Conservation (phyloP, 2,329 filamentous ascomycete genomes). For the Rutstroemia sp. region DNA sequence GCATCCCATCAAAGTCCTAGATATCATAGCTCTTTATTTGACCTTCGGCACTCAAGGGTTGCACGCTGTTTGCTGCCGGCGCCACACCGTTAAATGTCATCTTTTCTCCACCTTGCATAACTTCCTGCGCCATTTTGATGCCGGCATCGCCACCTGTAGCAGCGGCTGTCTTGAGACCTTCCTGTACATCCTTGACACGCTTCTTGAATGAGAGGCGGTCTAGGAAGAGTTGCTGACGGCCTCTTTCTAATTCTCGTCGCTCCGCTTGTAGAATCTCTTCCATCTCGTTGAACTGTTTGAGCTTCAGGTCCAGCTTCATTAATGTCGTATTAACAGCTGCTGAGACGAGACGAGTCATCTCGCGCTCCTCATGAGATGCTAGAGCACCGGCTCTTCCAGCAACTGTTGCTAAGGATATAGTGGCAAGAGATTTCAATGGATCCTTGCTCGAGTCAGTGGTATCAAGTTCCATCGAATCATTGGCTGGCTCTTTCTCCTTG, state of each 20-base stretch:
- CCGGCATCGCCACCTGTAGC: conserved; percentile 33
- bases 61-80: conserved; percentile 37
- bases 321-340: conserved; percentile 90
- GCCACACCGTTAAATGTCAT: conserved; percentile 44
- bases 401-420: conserved; percentile 76
- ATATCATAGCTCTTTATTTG: conserved; percentile 41
- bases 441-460: conserved; percentile 42
- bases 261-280: conserved; percentile 88
- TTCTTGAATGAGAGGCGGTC: conserved; percentile 87
- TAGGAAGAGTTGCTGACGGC: conserved; percentile 86
- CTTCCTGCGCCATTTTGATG: conserved; percentile 29
- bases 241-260: conserved; percentile 83
- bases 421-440: conserved; percentile 51
- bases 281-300: conserved; percentile 95
- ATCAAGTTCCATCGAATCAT: conserved; percentile 59
- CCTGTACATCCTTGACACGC: conserved; percentile 76
- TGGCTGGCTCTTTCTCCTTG: conserved; percentile 42
- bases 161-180: conserved; percentile 50
- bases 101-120: conserved; percentile 33
- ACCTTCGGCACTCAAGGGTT: conserved; percentile 47
- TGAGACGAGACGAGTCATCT: conserved; percentile 89
- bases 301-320: conserved; percentile 90
- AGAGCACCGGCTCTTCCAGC: conserved; percentile 81
- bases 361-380: conserved; percentile 91
- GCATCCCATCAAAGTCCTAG: conserved; percentile 14